A percentile compares a stretch with the other conserved stretches of the same genome.
phyloP scores from a whole-genome alignment of 768 basidiomycete genomes.

The Russula brevipes region DNA sequence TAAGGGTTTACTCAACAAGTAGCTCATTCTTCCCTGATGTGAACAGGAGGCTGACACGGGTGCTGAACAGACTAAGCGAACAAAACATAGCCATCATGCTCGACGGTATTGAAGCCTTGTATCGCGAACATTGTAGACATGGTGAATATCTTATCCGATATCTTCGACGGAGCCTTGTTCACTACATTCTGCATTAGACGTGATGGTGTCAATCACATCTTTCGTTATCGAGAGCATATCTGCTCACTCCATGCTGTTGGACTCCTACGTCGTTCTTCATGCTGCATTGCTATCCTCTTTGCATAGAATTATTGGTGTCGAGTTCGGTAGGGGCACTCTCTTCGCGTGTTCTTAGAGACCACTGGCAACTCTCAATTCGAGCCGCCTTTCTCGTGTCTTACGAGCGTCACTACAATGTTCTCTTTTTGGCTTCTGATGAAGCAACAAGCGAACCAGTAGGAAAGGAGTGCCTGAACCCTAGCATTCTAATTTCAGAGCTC shows the following conservation, averaged over 20 bases:
- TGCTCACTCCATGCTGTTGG: conserved; percentile 72
- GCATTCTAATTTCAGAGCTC: conserved; percentile 82
- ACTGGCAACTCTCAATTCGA: conserved; percentile 34
- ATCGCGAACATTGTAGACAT: conserved; percentile 70
- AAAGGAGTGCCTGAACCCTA: conserved; percentile 86
- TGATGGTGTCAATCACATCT: conserved; percentile 70
- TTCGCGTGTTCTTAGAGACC: background rate
- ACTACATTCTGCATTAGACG: conserved; percentile 45
- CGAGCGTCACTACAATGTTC: conserved; percentile 46
- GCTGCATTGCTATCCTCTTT: no score
- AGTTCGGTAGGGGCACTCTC: conserved; percentile 64
- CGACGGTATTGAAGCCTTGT: conserved; percentile 67
- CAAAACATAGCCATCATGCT: conserved; percentile 77
- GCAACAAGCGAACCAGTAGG: conserved; percentile 42
- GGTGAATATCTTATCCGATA: conserved; percentile 40
- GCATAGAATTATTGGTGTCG: no score
- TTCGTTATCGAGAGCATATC: conserved; percentile 77
- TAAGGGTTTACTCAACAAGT: conserved; percentile 91
- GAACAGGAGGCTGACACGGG: background rate
- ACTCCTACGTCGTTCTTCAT: conserved; percentile 87
- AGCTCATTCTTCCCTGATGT: conserved; percentile 17
- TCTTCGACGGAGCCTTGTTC: background rate
- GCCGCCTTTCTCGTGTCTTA: conserved; percentile 75
- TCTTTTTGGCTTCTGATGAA: conserved; percentile 27
- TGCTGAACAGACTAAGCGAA: conserved; percentile 70